Evolutionary conservation across 2,329 filamentous ascomycete genomes (phyloP), one percentile per base, ranked within the genome.

Genomic region (Cladosporium sp.): DNA sequence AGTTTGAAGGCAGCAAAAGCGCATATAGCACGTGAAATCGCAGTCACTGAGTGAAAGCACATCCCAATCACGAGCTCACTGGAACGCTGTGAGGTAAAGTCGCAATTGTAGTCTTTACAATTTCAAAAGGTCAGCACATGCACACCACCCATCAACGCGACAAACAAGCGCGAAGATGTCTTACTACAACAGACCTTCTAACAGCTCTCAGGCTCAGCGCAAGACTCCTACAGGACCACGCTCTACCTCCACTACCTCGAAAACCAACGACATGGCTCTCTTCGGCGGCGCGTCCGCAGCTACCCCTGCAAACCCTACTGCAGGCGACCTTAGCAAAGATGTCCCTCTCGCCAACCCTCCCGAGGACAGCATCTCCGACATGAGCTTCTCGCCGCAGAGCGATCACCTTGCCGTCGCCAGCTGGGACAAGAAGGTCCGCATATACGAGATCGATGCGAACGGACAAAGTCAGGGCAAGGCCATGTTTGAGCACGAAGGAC

Each of bases 341-440:
- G 88, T 98, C 63, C 85, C 90, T 63, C 83, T 99, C 64, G 85
- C 82, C 67, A 86, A 89, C 69, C 91, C 91, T 16, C 95, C 95
- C 25, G 89, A 92, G 71, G 95, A 99, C 80, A 91, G 91, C 78
- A 90, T 98, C 74, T 93, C 93, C 39, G 92, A 93, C 76, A 85
- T 99, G 67, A 83, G 88, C 58, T 99, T 97, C 81, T 93, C 90
- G 16, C 88, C 90, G 1, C 84, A 84, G 62, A 85, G 81, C 70
- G 92, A 98, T 73, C 91, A 96, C 76, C 84, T 99, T 21, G 93
- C 94, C 26, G 91, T 97, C 39, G 84, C 92, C 57, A 97, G 92
- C 73, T 99, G 95, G 95, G 95, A 99, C 80, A 96, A 96, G 83
- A 96, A 97, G 78, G 92, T 98, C 69, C 90, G 93, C 75, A 94